A percentile compares a stretch with the other conserved stretches of the same genome.
These are phyloP conservation scores for Pterulicium gracile DNA, from an alignment of 1,284 basidiomycete species.

Conservation along the genomic window DNA sequence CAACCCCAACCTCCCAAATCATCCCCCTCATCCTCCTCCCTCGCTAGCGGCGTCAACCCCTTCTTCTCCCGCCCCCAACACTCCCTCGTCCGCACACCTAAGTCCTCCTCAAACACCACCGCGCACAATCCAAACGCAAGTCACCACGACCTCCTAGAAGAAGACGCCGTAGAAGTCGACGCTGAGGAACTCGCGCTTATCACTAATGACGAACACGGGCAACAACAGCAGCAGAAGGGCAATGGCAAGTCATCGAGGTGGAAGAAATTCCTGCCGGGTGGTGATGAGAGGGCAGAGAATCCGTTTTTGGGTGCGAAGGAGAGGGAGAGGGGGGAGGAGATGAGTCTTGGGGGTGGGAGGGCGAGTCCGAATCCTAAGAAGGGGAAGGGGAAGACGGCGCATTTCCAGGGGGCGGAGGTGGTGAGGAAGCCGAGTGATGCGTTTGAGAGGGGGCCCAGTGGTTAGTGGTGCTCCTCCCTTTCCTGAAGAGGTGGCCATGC, in stretches of 20 bases:
- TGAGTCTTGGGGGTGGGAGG: too few species aligned
- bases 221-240: background rate
- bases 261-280: background rate
- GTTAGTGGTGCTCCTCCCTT: too few species aligned
- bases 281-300: background rate
- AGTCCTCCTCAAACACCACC: background rate
- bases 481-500: too few species aligned
- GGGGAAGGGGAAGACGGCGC: background rate
- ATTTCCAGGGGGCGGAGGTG: background rate
- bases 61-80: background rate
- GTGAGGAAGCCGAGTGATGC: constrained; percentile 1
- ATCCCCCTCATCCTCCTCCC: background rate
- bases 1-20: too few species aligned
- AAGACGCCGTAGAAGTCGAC: background rate
- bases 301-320: constrained; percentile 2
- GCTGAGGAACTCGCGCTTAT: background rate
- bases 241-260: background rate
- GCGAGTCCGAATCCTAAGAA: too few species aligned
- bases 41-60: background rate
- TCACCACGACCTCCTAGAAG: background rate
- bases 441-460: background rate
- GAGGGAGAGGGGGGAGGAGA: background rate
- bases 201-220: background rate
- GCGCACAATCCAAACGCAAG: background rate
- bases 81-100: background rate